Evolutionary conservation across 495 filamentous ascomycete genomes (phyloP).

Genomic region (Astrocystis sublimbata): DNA sequence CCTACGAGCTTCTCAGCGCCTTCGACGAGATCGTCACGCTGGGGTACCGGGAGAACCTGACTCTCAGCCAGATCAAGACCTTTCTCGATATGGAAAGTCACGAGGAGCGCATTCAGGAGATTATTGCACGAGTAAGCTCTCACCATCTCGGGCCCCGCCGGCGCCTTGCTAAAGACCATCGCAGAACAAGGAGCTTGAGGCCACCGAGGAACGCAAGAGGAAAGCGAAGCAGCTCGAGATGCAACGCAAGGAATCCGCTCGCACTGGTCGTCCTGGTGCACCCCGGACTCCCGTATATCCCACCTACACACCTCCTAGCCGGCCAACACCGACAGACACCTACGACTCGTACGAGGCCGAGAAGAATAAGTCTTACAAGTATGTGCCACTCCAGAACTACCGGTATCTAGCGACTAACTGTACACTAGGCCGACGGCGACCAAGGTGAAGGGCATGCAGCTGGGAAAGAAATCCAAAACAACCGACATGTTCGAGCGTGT

Average conservation of each 20-base stretch:
- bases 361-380: constrained; percentile 88
- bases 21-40: constrained; percentile 96
- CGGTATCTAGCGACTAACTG: constrained; percentile 23
- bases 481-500: constrained; percentile 96
- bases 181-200: constrained; percentile 97
- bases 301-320: constrained; percentile 80
- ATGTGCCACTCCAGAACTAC: constrained; percentile 29
- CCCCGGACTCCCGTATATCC: constrained; percentile 80
- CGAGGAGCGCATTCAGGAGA: constrained; percentile 97
- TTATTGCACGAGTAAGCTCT: constrained; percentile 77
- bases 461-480: constrained; percentile 96
- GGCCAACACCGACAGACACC: constrained; percentile 71
- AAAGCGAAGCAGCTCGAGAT: constrained; percentile 98
- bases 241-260: constrained; percentile 87
- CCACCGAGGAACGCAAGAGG: constrained; percentile 93
- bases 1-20: constrained; percentile 90
- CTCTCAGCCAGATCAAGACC: constrained; percentile 93
- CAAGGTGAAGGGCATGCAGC: constrained; percentile 96
- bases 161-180: constrained; percentile 32
- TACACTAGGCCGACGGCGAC: constrained; percentile 56
- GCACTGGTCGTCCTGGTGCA: constrained; percentile 51
- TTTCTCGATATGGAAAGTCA: constrained; percentile 99
- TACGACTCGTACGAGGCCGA: constrained; percentile 94
- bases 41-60: constrained; percentile 94
- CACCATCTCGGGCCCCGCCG: background rate